These are phyloP conservation scores for Graphilbum fragrans DNA, from an alignment of 2,329 filamentous ascomycete genomes.

Conservation along the genomic window DNA sequence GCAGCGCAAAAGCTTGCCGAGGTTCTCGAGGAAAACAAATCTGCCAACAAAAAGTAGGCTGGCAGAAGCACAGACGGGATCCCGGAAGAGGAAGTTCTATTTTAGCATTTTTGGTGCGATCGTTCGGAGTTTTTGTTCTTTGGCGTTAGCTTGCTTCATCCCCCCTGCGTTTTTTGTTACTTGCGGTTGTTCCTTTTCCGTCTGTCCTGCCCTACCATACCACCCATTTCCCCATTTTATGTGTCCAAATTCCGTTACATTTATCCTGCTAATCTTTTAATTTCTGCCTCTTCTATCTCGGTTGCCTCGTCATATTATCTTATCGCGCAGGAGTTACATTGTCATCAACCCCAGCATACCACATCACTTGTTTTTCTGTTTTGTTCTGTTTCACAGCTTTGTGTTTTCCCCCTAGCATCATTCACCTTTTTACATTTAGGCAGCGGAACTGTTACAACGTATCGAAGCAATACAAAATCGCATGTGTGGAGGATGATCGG, in stretches of 20 bases:
- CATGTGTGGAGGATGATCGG: too few species aligned
- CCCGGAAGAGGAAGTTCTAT: neutral
- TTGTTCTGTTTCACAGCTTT: neutral
- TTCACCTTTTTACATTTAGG: neutral
- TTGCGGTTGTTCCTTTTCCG: too few species aligned
- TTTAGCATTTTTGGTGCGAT: neutral
- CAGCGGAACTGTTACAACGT: too few species aligned
- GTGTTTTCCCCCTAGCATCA: neutral
- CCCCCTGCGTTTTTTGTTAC: neutral
- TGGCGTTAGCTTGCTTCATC: neutral
- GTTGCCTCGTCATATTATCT: neutral
- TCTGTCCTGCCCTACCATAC: too few species aligned
- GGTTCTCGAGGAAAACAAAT: constrained; percentile 40
- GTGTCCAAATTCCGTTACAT: too few species aligned
- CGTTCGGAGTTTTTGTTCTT: too few species aligned
- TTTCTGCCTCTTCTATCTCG: neutral
- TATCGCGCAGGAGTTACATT: neutral
- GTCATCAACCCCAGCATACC: neutral
- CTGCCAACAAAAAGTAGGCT: constrained; percentile 38
- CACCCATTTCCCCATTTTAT: too few species aligned
- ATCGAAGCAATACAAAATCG: too few species aligned
- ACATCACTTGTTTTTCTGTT: neutral
- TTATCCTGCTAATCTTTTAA: neutral
- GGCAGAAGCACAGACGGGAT: neutral
- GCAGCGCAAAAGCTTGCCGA: constrained; percentile 40